Evolutionary conservation across 2,329 filamentous ascomycete genomes (phyloP).

Genomic region (Cytospora piceicola): DNA sequence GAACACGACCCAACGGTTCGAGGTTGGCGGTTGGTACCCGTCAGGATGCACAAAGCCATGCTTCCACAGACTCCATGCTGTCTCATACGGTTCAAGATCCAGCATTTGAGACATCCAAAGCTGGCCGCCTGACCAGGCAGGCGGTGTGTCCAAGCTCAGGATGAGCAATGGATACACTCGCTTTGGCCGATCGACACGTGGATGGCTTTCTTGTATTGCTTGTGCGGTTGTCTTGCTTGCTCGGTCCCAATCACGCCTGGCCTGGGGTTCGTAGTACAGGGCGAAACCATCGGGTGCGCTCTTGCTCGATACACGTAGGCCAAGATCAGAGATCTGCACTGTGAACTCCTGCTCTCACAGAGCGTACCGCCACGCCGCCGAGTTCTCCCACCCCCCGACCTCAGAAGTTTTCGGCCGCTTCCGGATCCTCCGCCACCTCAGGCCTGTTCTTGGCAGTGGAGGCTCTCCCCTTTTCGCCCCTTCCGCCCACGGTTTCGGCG

Average conservation of each 20-base stretch:
- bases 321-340: neutral
- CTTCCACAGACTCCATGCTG: neutral
- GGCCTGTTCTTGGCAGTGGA: neutral
- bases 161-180: neutral
- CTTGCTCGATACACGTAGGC: neutral
- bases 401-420: neutral
- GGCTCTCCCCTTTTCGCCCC: neutral
- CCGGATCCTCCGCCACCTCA: neutral
- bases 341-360: constrained; percentile 11
- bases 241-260: too few relatives aligned
- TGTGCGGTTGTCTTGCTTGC: neutral
- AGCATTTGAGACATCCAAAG: neutral
- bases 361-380: constrained; percentile 21
- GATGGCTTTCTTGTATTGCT: neutral
- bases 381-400: constrained; percentile 16
- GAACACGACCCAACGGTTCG: neutral
- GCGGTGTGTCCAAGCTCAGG: neutral
- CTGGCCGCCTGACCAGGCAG: neutral
- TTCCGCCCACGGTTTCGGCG: neutral
- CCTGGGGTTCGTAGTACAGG: neutral
- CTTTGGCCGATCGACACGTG: neutral
- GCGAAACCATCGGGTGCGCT: neutral
- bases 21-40: neutral
- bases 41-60: neutral
- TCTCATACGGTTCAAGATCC: neutral